phyloP scores from a whole-genome alignment of 2,329 filamentous ascomycete genomes.

The Beauveria sp. region DNA sequence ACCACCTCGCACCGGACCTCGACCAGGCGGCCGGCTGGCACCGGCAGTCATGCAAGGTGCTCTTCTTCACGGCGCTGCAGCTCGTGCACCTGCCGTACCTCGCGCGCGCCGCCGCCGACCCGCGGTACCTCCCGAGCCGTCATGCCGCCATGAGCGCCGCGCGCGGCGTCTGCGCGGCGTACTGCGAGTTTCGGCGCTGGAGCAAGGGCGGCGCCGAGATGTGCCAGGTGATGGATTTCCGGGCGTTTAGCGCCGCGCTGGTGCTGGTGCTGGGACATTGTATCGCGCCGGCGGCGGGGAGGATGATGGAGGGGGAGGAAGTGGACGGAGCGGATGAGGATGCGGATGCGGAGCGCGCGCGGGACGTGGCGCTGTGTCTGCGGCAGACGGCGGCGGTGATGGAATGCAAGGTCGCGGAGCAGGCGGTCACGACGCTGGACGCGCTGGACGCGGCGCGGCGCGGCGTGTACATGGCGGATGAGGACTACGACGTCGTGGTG shows the following conservation, averaged over 20 bases:
- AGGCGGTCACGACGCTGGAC: constrained; percentile 33
- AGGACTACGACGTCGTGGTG: constrained; percentile 31
- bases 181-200: constrained; percentile 22
- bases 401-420: constrained; percentile 34
- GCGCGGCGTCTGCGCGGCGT: constrained; percentile 31
- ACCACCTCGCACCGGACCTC: constrained; percentile 13
- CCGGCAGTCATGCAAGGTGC: constrained; percentile 29
- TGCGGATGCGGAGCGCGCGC: background rate
- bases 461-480: constrained; percentile 16
- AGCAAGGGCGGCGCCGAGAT: constrained; percentile 15
- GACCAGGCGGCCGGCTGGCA: constrained; percentile 21
- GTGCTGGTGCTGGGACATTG: constrained; percentile 33
- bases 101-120: constrained; percentile 28
- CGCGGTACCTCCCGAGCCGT: constrained; percentile 30
- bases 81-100: constrained; percentile 40
- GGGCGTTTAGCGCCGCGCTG: constrained; percentile 37
- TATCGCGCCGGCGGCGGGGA: constrained; percentile 21
- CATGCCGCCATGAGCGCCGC: constrained; percentile 31
- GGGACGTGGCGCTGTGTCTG: constrained; percentile 1
- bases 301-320: background rate
- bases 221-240: constrained; percentile 41
- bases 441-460: constrained; percentile 24
- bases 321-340: background rate
- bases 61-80: constrained; percentile 29
- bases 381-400: constrained; percentile 15